These are phyloP conservation scores for Trichoderma arundinaceum DNA, from an alignment of 2,329 filamentous ascomycete species.

Conservation along the genomic window DNA sequence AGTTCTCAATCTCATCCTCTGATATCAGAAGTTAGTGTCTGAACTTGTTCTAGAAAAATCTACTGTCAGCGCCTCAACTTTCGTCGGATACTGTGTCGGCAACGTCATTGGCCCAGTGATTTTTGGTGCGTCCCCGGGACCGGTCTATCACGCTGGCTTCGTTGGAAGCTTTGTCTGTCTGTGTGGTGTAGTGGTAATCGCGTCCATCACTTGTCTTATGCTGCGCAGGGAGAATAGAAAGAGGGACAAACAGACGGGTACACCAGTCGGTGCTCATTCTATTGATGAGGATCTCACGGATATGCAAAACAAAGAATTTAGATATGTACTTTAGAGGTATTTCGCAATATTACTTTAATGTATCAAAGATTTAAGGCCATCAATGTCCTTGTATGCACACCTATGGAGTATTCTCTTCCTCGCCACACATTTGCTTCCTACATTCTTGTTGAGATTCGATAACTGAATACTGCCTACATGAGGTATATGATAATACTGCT, in stretches of 20 bases:
- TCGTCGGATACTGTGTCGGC: constrained; percentile 16
- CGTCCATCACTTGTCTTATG: neutral
- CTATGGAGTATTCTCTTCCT: too few species aligned
- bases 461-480: too few species aligned
- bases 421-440: too few species aligned
- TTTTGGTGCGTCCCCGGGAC: constrained; percentile 5
- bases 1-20: neutral
- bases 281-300: constrained; percentile 16
- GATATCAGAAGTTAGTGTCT: neutral
- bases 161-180: constrained; percentile 18
- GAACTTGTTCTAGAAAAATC: neutral
- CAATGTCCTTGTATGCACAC: too few species aligned
- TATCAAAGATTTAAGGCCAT: too few species aligned
- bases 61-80: constrained; percentile 17
- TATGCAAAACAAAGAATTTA: constrained; percentile 7
- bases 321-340: constrained; percentile 1
- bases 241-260: neutral
- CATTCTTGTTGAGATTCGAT: too few species aligned
- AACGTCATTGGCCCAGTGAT: constrained; percentile 10
- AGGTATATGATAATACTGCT: too few species aligned
- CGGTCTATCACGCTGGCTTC: constrained; percentile 1
- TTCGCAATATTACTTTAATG: too few species aligned
- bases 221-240: constrained; percentile 10
- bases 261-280: neutral
- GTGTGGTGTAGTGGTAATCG: constrained; percentile 9